phyloP scores from a whole-genome alignment of 1,139 yeast species.

The Zygosaccharomyces sapae region DNA sequence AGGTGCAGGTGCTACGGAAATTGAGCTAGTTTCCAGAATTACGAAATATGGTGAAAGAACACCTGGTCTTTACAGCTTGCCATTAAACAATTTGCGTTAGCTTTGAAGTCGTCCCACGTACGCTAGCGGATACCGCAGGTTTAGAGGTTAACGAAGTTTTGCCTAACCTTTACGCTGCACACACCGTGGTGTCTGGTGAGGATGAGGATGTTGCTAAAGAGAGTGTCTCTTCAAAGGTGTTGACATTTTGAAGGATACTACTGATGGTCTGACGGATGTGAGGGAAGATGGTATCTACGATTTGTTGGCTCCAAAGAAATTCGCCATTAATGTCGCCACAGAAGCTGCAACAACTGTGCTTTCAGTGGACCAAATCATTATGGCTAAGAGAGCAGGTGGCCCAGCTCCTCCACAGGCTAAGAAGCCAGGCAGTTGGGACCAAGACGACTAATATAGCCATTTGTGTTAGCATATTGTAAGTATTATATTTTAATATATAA shows the following conservation, averaged over 20 bases:
- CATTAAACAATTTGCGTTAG: conserved; percentile 88
- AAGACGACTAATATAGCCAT: conserved; percentile 54
- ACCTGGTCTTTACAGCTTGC: conserved; percentile 89
- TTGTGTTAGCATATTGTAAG: conserved; percentile 1
- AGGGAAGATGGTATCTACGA: conserved; percentile 69
- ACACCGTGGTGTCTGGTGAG: conserved; percentile 39
- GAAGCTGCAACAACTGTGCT: conserved; percentile 91
- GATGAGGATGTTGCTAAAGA: conserved; percentile 31
- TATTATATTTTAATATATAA: not conserved
- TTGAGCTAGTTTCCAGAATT: conserved; percentile 74
- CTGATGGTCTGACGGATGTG: conserved; percentile 70
- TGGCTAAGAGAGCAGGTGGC: conserved; percentile 93
- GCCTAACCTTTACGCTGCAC: conserved; percentile 85
- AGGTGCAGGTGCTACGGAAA: conserved; percentile 97
- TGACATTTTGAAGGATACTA: conserved; percentile 63
- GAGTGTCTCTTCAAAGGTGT: conserved; percentile 55
- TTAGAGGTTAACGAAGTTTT: conserved; percentile 83
- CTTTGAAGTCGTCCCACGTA: conserved; percentile 93
- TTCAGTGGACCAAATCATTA: conserved; percentile 71
- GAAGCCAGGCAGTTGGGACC: conserved; percentile 96
- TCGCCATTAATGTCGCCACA: conserved; percentile 89
- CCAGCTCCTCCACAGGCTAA: conserved; percentile 77
- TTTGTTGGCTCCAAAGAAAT: conserved; percentile 71
- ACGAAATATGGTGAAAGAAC: conserved; percentile 87
- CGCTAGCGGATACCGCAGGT: conserved; percentile 92